phyloP scores from a whole-genome alignment of 2,329 filamentous ascomycete genomes.

The Neoscytalidium dimidiatum region DNA sequence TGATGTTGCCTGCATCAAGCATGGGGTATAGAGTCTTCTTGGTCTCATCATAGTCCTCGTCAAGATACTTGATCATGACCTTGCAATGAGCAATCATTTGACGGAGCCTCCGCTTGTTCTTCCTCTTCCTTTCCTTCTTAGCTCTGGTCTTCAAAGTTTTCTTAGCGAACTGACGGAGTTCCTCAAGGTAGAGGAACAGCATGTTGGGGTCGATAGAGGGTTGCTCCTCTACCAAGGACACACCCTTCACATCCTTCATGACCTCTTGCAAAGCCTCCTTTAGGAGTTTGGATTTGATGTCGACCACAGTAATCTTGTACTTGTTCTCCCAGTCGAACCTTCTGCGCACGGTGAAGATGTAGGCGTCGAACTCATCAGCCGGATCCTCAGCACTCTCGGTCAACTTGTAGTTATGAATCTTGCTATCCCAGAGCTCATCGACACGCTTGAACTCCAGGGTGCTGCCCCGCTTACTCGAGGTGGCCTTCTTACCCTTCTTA shows the following conservation, averaged over 20 bases:
- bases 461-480: conserved; percentile 39
- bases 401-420: conserved; percentile 66
- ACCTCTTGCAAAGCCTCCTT: conserved; percentile 70
- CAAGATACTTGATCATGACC: conserved; percentile 73
- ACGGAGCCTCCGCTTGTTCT: conserved; percentile 59
- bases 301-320: conserved; percentile 71
- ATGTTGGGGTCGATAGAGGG: conserved; percentile 60
- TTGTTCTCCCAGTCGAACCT: conserved; percentile 85
- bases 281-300: conserved; percentile 81
- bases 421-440: conserved; percentile 61
- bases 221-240: conserved; percentile 78
- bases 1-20: conserved; percentile 79
- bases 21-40: conserved; percentile 82
- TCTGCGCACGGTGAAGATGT: conserved; percentile 78
- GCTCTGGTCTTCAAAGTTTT: conserved; percentile 64
- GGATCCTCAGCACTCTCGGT: conserved; percentile 66
- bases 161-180: conserved; percentile 63
- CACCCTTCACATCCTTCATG: conserved; percentile 74
- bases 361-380: conserved; percentile 74
- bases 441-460: conserved; percentile 70
- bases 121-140: conserved; percentile 63
- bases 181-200: conserved; percentile 68
- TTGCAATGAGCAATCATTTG: conserved; percentile 68
- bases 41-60: conserved; percentile 75
- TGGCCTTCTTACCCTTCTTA: conserved; percentile 25